These are phyloP conservation scores for Yamadazyma dendronema DNA, from an alignment of 1,139 yeast species.

Conservation along the genomic window DNA sequence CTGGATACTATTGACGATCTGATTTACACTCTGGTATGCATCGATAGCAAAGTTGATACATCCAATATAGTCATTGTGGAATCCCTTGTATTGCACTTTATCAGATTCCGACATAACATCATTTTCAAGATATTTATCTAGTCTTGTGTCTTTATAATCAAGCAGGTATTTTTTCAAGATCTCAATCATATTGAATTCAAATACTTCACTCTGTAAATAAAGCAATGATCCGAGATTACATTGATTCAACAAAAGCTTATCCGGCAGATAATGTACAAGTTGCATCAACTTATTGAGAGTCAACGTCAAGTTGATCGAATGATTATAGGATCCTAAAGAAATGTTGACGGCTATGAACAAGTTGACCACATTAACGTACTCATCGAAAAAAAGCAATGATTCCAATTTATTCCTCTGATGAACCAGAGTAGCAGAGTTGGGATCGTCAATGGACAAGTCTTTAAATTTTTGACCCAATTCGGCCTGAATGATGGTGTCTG, in stretches of 20 bases:
- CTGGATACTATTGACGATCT: constrained; percentile 36
- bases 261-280: constrained; percentile 64
- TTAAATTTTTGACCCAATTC: constrained; percentile 14
- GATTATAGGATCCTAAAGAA: constrained; percentile 61
- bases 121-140: not conserved
- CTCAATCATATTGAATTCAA: constrained; percentile 44
- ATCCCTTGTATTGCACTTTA: constrained; percentile 29
- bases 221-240: constrained; percentile 72
- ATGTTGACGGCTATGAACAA: constrained; percentile 65
- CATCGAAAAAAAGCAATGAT: constrained; percentile 53
- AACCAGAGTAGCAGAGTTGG: constrained; percentile 1
- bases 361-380: constrained; percentile 72
- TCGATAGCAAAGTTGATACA: constrained; percentile 40
- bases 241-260: constrained; percentile 62
- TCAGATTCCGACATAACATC: constrained; percentile 27
- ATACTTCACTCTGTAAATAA: constrained; percentile 68
- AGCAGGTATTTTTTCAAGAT: constrained; percentile 20
- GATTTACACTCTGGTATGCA: constrained; percentile 53
- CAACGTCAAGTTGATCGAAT: constrained; percentile 62
- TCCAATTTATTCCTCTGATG: constrained; percentile 29
- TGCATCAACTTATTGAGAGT: constrained; percentile 75
- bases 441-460: constrained; percentile 5
- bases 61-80: constrained; percentile 5
- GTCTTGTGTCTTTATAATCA: constrained; percentile 1
- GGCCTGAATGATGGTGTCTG: constrained; percentile 49